Evolutionary conservation across 1,284 basidiomycete genomes (phyloP), one percentile per base, ranked within the genome.

Genomic region (Sporisorium sorghi): DNA sequence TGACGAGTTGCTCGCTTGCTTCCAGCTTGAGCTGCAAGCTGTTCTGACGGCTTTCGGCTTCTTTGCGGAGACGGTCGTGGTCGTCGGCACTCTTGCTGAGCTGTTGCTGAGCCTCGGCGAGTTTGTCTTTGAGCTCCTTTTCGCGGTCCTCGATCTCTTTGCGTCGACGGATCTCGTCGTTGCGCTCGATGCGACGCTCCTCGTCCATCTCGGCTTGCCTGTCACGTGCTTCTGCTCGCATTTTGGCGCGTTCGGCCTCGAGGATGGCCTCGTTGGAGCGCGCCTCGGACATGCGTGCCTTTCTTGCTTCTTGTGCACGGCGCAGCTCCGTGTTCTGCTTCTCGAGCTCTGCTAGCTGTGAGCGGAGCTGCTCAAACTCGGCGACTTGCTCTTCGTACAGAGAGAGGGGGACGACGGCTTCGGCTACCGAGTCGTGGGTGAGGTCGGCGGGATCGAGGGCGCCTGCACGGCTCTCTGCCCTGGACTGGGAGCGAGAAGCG

Each of bases 161-260:
- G 37, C 76, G 73, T 19, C 73, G 70, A 6, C 73, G 73, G 42
- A 32, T 85, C 83, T 72, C 78, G 57, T 81, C 80, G 30, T 71
- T 69, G 33, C 73, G 57, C 35, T 80, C 80, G 42, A 79, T 56
- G 14, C 68, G 66, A 33, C 71, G 68, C 39, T 78, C 75, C 33
- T 78, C 78, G 37, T 81, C 80, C 62, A 76, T 57, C 46, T 89
- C 88, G 19, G 88, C 83, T 67, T 88, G 87, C 52, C 86, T 86
- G 49, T 89, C 87, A 43, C 87, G 87, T 68, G 89, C 89, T 58
- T 86, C 86, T 21, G 89, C 76, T 24, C 86, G 83, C 44, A 87
- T 86, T 57, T 88, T 87, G 19, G 89, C 84, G 24, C 87, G 86
- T 23, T 86, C 85, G 0, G 69, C 70, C 43, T 76, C 73, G 15